phyloP scores from a whole-genome alignment of 805 yeast genomes.

The Lachancea kluyveri region DNA sequence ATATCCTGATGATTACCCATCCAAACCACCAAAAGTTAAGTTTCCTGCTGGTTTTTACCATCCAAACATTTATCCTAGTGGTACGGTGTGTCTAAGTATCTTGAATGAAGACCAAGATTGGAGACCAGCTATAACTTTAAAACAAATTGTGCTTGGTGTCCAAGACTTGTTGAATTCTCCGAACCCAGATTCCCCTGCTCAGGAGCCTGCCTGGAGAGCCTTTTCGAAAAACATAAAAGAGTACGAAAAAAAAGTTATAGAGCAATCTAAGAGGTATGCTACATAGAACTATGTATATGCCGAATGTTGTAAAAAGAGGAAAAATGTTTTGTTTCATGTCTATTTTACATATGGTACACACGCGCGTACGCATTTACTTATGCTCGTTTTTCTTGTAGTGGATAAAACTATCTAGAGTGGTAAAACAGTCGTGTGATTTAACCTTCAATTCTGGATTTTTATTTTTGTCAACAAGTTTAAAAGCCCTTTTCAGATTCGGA shows the following conservation, averaged over 20 bases:
- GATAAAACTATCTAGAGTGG: slow-evolving; percentile 68
- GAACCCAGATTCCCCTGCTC: slow-evolving; percentile 95
- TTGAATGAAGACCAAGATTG: slow-evolving; percentile 94
- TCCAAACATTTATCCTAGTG: slow-evolving; percentile 97
- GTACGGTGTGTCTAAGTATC: slow-evolving; percentile 89
- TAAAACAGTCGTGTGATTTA: slow-evolving; percentile 59
- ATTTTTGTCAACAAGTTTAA: slow-evolving; percentile 64
- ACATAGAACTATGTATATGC: slow-evolving; percentile 24
- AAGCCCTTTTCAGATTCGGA: slow-evolving; percentile 44
- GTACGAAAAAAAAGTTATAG: slow-evolving; percentile 71
- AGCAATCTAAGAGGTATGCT: slow-evolving; percentile 73
- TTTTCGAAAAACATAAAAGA: slow-evolving; percentile 59
- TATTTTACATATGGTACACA: too few relatives aligned
- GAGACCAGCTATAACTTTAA: slow-evolving; percentile 93
- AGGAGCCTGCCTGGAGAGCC: slow-evolving; percentile 92
- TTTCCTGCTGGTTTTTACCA: slow-evolving; percentile 90
- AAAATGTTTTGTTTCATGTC: too few relatives aligned
- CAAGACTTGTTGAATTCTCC: slow-evolving; percentile 89
- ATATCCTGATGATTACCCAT: slow-evolving; percentile 90
- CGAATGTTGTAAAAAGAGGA: background rate
- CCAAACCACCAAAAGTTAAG: slow-evolving; percentile 91
- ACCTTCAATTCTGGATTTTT: slow-evolving; percentile 49
- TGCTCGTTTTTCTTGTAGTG: slow-evolving; percentile 58
- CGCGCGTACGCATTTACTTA: too few relatives aligned
- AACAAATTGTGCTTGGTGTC: slow-evolving; percentile 83